Evolutionary conservation across 2,329 filamentous ascomycete species (phyloP).

Genomic region (Botryosphaeria agaves): DNA sequence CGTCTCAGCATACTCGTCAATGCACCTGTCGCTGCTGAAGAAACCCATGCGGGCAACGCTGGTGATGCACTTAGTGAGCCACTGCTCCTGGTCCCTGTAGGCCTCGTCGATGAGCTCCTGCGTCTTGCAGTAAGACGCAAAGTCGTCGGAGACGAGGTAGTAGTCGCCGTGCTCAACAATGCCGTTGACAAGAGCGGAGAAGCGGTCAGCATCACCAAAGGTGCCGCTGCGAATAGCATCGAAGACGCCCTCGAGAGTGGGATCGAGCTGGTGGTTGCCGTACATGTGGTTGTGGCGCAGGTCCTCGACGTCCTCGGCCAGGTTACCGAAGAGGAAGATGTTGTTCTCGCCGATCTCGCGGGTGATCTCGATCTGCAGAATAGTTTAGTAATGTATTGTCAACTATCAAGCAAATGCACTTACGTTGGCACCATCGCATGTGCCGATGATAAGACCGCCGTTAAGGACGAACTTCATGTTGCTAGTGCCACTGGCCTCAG

Average conservation of each 20-base stretch:
- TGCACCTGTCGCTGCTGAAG: slow-evolving; percentile 88
- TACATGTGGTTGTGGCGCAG: slow-evolving; percentile 83
- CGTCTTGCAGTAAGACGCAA: slow-evolving; percentile 84
- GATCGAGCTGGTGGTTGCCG: slow-evolving; percentile 59
- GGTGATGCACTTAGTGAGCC: slow-evolving; percentile 78
- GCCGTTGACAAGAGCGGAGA: slow-evolving; percentile 66
- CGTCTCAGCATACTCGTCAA: slow-evolving; percentile 89
- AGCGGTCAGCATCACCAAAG: slow-evolving; percentile 66
- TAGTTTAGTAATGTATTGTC: too few species aligned
- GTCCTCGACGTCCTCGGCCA: slow-evolving; percentile 92
- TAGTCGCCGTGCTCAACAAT: slow-evolving; percentile 92
- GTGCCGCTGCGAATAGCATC: slow-evolving; percentile 59
- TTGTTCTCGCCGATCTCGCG: slow-evolving; percentile 92
- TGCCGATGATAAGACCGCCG: slow-evolving; percentile 91
- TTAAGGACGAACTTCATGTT: slow-evolving; percentile 99
- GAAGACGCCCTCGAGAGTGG: slow-evolving; percentile 66
- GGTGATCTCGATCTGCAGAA: slow-evolving; percentile 79
- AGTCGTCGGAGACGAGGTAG: slow-evolving; percentile 95
- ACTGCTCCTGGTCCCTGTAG: slow-evolving; percentile 82
- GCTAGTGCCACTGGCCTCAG: slow-evolving; percentile 72
- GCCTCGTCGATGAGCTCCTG: slow-evolving; percentile 82
- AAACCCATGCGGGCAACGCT: slow-evolving; percentile 92
- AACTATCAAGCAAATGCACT: slow-evolving; percentile 20
- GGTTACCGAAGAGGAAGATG: slow-evolving; percentile 95
- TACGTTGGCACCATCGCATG: slow-evolving; percentile 93